Evolutionary conservation across 495 filamentous ascomycete species (phyloP).

Genomic region (Trichoderma asperelloides): DNA sequence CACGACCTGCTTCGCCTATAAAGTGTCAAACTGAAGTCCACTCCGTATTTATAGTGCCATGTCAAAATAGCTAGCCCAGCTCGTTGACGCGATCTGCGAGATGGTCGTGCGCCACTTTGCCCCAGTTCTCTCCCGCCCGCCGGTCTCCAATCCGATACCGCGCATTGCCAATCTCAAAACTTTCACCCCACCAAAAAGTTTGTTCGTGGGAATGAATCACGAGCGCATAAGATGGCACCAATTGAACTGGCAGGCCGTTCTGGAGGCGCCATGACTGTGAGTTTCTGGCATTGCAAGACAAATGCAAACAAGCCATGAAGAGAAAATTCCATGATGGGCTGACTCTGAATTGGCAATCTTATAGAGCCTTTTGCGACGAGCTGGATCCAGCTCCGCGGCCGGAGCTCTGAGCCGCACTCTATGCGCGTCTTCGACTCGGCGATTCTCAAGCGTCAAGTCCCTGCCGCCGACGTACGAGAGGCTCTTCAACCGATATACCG

Average conservation of each 20-base stretch:
- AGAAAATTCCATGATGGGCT: background rate
- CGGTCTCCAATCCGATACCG: conserved; percentile 10
- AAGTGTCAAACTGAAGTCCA: no score
- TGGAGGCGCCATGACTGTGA: conserved; percentile 26
- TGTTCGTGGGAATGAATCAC: conserved; percentile 1
- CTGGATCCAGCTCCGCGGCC: background rate
- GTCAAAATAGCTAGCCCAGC: background rate
- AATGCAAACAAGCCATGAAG: conserved; percentile 10
- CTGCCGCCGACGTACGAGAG: conserved; percentile 38
- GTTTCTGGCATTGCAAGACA: background rate
- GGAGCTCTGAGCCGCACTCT: background rate
- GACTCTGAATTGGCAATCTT: background rate
- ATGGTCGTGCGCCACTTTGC: background rate
- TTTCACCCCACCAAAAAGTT: background rate
- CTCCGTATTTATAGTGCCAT: background rate
- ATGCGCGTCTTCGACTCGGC: conserved; percentile 16
- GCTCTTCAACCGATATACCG: conserved; percentile 37
- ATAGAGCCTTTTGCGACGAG: conserved; percentile 4
- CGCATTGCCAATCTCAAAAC: conserved; percentile 8
- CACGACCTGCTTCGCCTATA: no score
- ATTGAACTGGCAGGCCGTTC: conserved; percentile 31
- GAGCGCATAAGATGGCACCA: conserved; percentile 24
- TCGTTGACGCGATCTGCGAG: background rate
- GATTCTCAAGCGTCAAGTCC: conserved; percentile 18
- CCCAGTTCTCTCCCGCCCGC: background rate